Evolutionary conservation across 148 eudicot genomes (phyloP).

Genomic region (Nyssa sinensis): DNA sequence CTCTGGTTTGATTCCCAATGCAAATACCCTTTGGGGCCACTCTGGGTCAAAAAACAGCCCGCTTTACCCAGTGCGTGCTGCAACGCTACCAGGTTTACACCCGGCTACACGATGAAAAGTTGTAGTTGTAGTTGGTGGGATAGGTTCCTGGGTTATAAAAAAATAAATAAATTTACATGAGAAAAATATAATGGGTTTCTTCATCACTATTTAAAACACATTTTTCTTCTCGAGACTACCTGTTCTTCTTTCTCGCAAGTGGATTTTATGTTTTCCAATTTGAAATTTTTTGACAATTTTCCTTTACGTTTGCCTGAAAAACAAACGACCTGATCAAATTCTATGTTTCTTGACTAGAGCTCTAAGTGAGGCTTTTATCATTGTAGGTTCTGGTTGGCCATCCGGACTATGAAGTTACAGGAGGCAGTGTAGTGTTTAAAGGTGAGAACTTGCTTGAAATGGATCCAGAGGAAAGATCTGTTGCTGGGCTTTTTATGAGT

Average conservation of each 20-base stretch:
- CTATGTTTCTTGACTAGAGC: background rate
- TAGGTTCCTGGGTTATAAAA: too few species aligned
- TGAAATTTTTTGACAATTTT: background rate
- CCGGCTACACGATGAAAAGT: too few species aligned
- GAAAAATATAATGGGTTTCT: background rate
- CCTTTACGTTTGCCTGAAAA: background rate
- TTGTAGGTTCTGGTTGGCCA: constrained; percentile 93
- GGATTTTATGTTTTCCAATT: background rate
- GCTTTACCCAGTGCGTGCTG: too few species aligned
- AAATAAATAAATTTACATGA: too few species aligned
- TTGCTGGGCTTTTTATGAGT: constrained; percentile 92
- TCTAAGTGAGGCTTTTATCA: background rate
- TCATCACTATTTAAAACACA: background rate
- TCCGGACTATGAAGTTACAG: constrained; percentile 95
- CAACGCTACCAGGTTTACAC: too few species aligned
- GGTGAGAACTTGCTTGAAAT: constrained; percentile 91
- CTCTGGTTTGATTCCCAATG: too few species aligned
- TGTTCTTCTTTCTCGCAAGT: background rate
- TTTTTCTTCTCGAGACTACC: background rate
- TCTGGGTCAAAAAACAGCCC: too few species aligned
- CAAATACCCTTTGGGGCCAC: too few species aligned
- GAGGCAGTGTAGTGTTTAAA: constrained; percentile 73
- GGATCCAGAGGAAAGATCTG: constrained; percentile 95
- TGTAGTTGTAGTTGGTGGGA: too few species aligned
- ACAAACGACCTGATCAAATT: background rate